Percentiles rank a stretch among this genome's conserved stretches.
phyloP scores from a whole-genome alignment of 495 filamentous ascomycete species.

The Bacidia rubella region DNA sequence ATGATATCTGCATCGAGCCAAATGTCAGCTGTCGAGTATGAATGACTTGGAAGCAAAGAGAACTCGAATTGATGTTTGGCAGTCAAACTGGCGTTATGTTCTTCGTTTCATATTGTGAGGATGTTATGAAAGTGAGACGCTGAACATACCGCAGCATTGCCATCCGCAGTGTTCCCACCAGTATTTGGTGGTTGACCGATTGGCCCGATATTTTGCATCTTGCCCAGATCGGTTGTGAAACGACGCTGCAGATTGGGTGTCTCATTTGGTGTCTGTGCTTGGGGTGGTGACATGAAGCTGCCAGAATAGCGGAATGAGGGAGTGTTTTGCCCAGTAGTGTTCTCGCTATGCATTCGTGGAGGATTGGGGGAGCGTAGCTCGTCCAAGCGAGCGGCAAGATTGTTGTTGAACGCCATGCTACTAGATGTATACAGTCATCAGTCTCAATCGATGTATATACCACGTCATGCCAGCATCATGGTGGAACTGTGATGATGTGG shows the following conservation, averaged over 20 bases:
- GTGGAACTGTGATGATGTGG: not conserved
- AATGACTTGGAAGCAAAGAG: too few species aligned
- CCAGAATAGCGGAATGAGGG: constrained; percentile 52
- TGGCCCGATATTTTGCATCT: constrained; percentile 58
- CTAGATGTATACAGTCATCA: not conserved
- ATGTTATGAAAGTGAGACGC: not conserved
- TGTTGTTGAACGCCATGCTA: constrained; percentile 53
- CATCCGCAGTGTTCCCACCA: constrained; percentile 43
- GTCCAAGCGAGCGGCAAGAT: constrained; percentile 52
- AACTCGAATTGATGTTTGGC: too few species aligned
- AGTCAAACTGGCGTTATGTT: too few species aligned
- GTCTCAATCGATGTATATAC: constrained; percentile 4
- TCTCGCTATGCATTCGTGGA: constrained; percentile 56
- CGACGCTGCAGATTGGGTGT: constrained; percentile 70
- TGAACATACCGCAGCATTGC: constrained; percentile 37
- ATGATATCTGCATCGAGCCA: constrained; percentile 19
- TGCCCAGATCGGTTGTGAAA: constrained; percentile 85
- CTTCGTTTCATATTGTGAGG: not conserved
- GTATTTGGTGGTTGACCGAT: constrained; percentile 47
- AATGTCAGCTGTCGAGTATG: constrained; percentile 4
- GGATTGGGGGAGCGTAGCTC: constrained; percentile 68
- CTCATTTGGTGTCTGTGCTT: constrained; percentile 43
- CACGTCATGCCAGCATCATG: not conserved
- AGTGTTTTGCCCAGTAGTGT: constrained; percentile 52
- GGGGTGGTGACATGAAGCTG: constrained; percentile 37